Base-by-base conservation (phyloP, 164 flowering plant genomes). In the Malania oleifera region DNA sequence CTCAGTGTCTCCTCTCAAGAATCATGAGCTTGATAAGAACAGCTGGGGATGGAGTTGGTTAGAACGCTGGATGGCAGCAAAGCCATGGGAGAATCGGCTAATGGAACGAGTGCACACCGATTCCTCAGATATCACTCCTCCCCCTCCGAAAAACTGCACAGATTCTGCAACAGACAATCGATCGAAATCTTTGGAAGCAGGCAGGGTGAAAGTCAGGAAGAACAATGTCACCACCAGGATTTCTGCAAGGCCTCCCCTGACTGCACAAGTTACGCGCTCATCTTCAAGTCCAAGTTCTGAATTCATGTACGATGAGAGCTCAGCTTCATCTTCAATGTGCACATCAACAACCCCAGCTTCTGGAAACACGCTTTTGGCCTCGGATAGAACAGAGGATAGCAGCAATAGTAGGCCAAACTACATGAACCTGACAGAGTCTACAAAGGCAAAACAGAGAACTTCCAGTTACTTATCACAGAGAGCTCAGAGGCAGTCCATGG, bases 41-140 rank as follows among this genome's bases (percentile, higher is more conserved):
- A 81, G 72, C 61, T 92, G 84, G 87, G 91, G 92, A 40, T 92
- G 98, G 98, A 90, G 87, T 67, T 93, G 99, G 99, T 69, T 93
- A 34, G 99, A 93, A 45, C 84, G 96, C 5, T 93, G 96, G 98
- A 93, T 93, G 98, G 83, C 95, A 12, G 96, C 96, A 13, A 86
- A 78, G 77, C 98, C 98, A 31, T 93, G 98, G 98, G 98, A 93
- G 64, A 85, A 70, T 48, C 77, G 96, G 56, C 60, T 93, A 56
- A 86, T 92, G 91, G 95, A 86, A 63, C 80, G 83, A 67, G 64
- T 63, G 15, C 68, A 70, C 0, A 54, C 51, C 8, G 79, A 74
- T 11, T 45, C 71, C n/a, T 54, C 64, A 1, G 84, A 75, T 51
- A 77, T 26, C 23, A 70, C 89, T 13, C 88, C 83, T 7, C 72